Percentiles rank a stretch among this genome's conserved stretches.
phyloP scores from a whole-genome alignment of 345 rosid species.

The Atalantia buxifolia region DNA sequence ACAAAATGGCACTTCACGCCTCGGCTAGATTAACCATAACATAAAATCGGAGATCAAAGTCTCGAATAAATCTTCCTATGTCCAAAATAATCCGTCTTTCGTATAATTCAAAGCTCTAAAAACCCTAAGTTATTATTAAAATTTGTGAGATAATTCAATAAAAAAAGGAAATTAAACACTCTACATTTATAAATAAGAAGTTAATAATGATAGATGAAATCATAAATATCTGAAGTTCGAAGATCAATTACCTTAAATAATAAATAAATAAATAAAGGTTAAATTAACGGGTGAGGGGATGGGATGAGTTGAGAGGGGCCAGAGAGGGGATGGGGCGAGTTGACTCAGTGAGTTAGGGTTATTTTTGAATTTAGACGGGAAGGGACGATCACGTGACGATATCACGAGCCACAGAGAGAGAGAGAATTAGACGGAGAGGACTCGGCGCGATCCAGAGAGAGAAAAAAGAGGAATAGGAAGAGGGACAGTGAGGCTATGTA shows the following conservation, averaged over 20 bases:
- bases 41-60: background rate
- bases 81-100: background rate
- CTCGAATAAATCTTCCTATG: background rate
- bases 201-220: background rate
- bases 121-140: background rate
- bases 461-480: background rate
- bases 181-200: background rate
- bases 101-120: background rate
- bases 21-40: background rate
- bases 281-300: background rate
- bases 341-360: constrained; percentile 14
- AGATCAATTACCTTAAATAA: constrained; percentile 2
- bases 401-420: background rate
- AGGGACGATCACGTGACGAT: constrained; percentile 15
- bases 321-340: background rate
- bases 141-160: background rate
- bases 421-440: background rate
- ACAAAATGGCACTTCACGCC: background rate
- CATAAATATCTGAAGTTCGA: background rate
- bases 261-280: background rate
- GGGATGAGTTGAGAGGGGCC: background rate
- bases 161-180: background rate
- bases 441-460: constrained; percentile 4
- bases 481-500: background rate
- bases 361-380: background rate